Conservation (phyloP, 495 filamentous ascomycete genomes). For the Cercophora newfieldiana region DNA sequence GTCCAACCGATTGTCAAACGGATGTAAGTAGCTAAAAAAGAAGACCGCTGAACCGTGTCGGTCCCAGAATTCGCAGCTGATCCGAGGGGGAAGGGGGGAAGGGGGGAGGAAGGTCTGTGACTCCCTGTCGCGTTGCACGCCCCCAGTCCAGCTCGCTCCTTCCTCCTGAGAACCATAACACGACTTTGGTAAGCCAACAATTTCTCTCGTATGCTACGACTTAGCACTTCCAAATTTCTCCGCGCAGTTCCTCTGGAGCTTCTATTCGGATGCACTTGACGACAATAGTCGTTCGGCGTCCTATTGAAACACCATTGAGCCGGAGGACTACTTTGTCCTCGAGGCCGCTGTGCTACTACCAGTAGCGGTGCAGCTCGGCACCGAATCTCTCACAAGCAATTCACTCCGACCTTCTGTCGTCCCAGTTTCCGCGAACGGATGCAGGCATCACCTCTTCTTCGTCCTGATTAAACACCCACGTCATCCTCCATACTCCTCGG, state of each 20-base stretch:
- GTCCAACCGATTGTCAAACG: too few relatives aligned
- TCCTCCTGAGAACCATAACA: not conserved
- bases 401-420: not conserved
- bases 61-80: not conserved
- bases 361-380: not conserved
- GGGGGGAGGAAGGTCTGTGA: not conserved
- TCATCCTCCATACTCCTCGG: too few relatives aligned
- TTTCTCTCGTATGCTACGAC: not conserved
- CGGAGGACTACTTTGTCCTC: not conserved
- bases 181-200: not conserved
- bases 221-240: not conserved
- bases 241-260: not conserved
- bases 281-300: not conserved
- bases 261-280: not conserved
- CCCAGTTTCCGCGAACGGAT: not conserved
- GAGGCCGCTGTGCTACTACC: not conserved
- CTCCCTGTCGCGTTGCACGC: not conserved
- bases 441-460: not conserved
- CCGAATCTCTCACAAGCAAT: not conserved
- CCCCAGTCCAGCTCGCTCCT: not conserved
- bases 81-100: not conserved
- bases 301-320: not conserved
- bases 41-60: not conserved
- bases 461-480: not conserved
- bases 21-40: not conserved